A percentile compares a stretch with the other conserved stretches of the same genome.
phyloP scores from a whole-genome alignment of 2,329 filamentous ascomycete genomes.

The Aspergillus fumigatus region DNA sequence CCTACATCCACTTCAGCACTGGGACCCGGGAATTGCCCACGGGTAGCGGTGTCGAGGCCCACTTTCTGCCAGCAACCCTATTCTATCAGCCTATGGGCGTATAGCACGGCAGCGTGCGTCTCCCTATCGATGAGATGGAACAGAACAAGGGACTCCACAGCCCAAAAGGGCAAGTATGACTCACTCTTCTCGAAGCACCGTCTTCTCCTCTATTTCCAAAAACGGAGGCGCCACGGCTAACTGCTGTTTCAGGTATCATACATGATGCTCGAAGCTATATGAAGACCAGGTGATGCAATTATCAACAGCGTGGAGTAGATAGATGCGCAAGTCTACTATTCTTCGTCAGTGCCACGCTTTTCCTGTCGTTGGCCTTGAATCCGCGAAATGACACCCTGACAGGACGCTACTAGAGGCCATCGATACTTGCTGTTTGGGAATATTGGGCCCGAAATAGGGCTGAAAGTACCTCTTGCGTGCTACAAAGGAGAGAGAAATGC shows the following conservation, averaged over 20 bases:
- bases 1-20: not conserved
- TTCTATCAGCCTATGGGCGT: not conserved
- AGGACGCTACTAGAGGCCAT: not conserved
- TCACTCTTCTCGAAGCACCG: slow-evolving; percentile 6
- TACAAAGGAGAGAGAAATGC: slow-evolving; percentile 3
- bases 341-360: not conserved
- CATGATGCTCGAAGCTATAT: not conserved
- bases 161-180: slow-evolving; percentile 3
- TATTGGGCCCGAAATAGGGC: not conserved
- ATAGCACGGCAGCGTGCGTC: not conserved
- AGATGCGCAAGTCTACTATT: not conserved
- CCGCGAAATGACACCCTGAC: not conserved
- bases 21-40: not conserved
- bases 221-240: not conserved
- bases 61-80: not conserved
- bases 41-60: not conserved
- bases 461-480: not conserved
- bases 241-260: slow-evolving; percentile 1
- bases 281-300: slow-evolving; percentile 1
- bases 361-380: not conserved
- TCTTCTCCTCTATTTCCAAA: slow-evolving; percentile 1
- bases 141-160: not conserved
- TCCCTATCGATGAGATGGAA: slow-evolving; percentile 1
- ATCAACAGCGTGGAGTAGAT: not conserved
- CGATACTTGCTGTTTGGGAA: not conserved